phyloP scores from a whole-genome alignment of 345 rosid genomes.

The Acer campestre region DNA sequence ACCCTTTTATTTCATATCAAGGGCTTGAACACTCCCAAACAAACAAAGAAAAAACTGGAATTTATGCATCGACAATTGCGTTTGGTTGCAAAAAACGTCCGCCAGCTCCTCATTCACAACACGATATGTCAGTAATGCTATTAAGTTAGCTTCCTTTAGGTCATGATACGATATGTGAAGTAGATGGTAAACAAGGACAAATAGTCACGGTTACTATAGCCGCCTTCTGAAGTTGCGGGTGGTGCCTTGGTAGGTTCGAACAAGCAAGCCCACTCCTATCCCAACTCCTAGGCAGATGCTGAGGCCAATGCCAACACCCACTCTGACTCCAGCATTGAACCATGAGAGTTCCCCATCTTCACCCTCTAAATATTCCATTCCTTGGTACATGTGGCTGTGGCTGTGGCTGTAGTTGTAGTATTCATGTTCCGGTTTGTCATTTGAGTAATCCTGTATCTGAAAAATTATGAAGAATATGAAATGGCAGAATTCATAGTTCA shows the following conservation, averaged over 20 bases:
- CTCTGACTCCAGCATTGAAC: constrained; percentile 97
- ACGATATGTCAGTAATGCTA: constrained; percentile 20
- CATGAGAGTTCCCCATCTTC: constrained; percentile 86
- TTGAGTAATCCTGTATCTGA: constrained; percentile 47
- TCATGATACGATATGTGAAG: background rate
- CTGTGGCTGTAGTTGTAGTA: constrained; percentile 27
- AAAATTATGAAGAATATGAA: constrained; percentile 5
- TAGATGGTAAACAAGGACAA: background rate
- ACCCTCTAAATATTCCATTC: constrained; percentile 46
- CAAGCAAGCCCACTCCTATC: constrained; percentile 79
- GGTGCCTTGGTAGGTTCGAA: constrained; percentile 75
- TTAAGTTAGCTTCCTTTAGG: constrained; percentile 12
- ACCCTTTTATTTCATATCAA: constrained; percentile 21
- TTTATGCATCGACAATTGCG: background rate
- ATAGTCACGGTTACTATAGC: constrained; percentile 32
- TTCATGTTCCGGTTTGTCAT: constrained; percentile 49
- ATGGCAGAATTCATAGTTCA: constrained; percentile 23
- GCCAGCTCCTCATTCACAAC: constrained; percentile 17
- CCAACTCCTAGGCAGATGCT: constrained; percentile 83
- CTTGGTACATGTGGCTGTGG: constrained; percentile 28
- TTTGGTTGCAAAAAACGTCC: constrained; percentile 13
- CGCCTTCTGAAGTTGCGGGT: constrained; percentile 76
- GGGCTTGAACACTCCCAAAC: background rate
- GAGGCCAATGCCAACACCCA: constrained; percentile 92
- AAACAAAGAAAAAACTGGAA: constrained; percentile 1